These are phyloP conservation scores for Scheffersomyces ergatensis DNA, from an alignment of 805 yeast genomes.

Conservation along the genomic window DNA sequence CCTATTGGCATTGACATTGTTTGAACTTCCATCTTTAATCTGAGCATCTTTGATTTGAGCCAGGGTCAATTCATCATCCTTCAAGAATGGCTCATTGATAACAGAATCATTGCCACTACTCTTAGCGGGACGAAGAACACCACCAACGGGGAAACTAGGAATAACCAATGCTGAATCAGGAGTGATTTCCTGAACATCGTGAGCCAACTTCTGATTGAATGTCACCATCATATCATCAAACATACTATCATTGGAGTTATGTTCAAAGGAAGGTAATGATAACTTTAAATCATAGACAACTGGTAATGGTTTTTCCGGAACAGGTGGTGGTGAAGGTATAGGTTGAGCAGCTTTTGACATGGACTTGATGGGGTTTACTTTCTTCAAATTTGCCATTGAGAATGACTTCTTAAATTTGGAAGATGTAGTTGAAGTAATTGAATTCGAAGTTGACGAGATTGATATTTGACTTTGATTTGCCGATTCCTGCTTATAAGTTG, in stretches of 20 bases:
- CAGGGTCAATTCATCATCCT: slow-evolving; percentile 40
- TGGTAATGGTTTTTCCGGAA: slow-evolving; percentile 1
- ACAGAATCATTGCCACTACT: background rate
- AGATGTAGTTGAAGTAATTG: background rate
- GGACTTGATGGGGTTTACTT: slow-evolving; percentile 5
- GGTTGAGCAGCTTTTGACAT: background rate
- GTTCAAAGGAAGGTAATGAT: slow-evolving; percentile 24
- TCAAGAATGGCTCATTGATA: slow-evolving; percentile 25
- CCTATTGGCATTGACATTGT: background rate
- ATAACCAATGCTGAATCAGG: slow-evolving; percentile 2
- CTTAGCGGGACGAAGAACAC: background rate
- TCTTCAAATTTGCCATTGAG: slow-evolving; percentile 3
- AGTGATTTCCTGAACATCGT: slow-evolving; percentile 9
- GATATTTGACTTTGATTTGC: background rate
- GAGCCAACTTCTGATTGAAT: slow-evolving; percentile 22
- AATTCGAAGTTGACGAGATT: background rate
- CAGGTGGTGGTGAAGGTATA: background rate
- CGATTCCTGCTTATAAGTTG: background rate
- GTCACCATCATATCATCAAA: slow-evolving; percentile 26
- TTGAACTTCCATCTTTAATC: slow-evolving; percentile 20
- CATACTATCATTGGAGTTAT: slow-evolving; percentile 16
- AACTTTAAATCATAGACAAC: background rate
- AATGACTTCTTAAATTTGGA: slow-evolving; percentile 4
- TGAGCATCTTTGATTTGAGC: slow-evolving; percentile 42
- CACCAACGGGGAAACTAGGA: background rate